Percentiles rank a stretch among this genome's conserved stretches.
phyloP scores from a whole-genome alignment of 2,329 filamentous ascomycete genomes.

The Monilinia fructigena region DNA sequence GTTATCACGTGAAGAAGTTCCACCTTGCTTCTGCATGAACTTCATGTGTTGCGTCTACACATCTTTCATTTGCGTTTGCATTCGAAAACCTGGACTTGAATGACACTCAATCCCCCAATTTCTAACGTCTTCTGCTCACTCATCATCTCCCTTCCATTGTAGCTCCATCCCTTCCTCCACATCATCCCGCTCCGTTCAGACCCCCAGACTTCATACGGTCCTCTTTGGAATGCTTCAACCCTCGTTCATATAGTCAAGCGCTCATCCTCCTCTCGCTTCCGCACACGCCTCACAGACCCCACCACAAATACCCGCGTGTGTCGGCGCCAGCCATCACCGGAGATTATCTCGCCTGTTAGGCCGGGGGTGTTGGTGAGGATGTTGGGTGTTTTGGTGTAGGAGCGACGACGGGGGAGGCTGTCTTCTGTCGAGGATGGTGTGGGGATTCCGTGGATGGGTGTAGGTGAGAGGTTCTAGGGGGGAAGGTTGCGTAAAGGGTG shows the following conservation, averaged over 20 bases:
- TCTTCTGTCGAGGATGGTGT: slow-evolving; percentile 1
- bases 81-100: not conserved
- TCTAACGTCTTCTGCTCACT: not conserved
- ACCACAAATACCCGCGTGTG: slow-evolving; percentile 39
- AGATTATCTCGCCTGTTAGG: slow-evolving; percentile 33
- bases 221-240: not conserved
- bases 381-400: slow-evolving; percentile 27
- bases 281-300: slow-evolving; percentile 38
- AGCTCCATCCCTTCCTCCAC: not conserved
- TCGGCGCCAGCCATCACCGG: slow-evolving; percentile 35
- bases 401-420: slow-evolving; percentile 24
- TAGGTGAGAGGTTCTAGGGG: slow-evolving; percentile 1
- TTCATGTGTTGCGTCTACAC: too few species aligned
- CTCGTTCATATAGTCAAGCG: slow-evolving; percentile 27
- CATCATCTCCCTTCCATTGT: not conserved
- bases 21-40: too few species aligned
- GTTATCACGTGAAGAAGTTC: too few species aligned
- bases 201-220: not conserved
- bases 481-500: not conserved
- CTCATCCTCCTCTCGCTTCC: slow-evolving; percentile 34
- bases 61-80: not conserved
- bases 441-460: not conserved
- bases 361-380: slow-evolving; percentile 18
- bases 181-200: not conserved
- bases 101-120: too few species aligned